Conservation (phyloP, 352 stramenopile genomes). For the Phytophthora uliginosa region DNA sequence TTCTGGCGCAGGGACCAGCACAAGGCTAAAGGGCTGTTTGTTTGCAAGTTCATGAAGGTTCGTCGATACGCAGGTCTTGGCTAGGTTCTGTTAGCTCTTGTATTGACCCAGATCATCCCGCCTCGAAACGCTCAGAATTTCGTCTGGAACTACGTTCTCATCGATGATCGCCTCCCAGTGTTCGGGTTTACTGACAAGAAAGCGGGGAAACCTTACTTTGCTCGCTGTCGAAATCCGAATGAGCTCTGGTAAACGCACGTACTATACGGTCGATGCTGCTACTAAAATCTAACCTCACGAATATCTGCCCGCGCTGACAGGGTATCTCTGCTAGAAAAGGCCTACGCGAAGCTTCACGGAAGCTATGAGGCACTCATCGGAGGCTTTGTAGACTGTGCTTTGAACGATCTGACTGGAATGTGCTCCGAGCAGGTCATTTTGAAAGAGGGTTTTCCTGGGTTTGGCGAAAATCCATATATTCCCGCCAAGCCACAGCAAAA, state of each 20-base stretch:
- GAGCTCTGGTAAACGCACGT: conserved; percentile 77
- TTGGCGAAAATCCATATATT: conserved; percentile 74
- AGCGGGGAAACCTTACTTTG: conserved; percentile 86
- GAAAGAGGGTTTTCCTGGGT: conserved; percentile 81
- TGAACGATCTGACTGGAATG: conserved; percentile 93
- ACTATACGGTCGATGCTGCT: neutral
- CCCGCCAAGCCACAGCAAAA: conserved; percentile 52
- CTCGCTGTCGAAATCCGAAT: conserved; percentile 85
- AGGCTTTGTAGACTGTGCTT: conserved; percentile 90
- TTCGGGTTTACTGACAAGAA: conserved; percentile 88
- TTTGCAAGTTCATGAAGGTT: conserved; percentile 95
- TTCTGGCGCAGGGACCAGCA: conserved; percentile 84
- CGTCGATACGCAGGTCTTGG: neutral
- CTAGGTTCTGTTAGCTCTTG: neutral
- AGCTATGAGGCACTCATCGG: conserved; percentile 92
- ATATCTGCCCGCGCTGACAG: conserved; percentile 34
- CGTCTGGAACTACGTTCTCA: conserved; percentile 93
- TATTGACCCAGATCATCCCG: neutral
- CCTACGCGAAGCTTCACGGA: conserved; percentile 94
- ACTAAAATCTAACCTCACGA: conserved; percentile 3
- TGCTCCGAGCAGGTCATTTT: conserved; percentile 92
- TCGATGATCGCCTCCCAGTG: conserved; percentile 91
- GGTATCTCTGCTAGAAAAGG: conserved; percentile 93
- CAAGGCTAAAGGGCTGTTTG: conserved; percentile 85
- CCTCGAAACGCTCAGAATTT: conserved; percentile 70